Base-by-base conservation (phyloP, 2,329 filamentous ascomycete species). In the Aspergillus proliferans region DNA sequence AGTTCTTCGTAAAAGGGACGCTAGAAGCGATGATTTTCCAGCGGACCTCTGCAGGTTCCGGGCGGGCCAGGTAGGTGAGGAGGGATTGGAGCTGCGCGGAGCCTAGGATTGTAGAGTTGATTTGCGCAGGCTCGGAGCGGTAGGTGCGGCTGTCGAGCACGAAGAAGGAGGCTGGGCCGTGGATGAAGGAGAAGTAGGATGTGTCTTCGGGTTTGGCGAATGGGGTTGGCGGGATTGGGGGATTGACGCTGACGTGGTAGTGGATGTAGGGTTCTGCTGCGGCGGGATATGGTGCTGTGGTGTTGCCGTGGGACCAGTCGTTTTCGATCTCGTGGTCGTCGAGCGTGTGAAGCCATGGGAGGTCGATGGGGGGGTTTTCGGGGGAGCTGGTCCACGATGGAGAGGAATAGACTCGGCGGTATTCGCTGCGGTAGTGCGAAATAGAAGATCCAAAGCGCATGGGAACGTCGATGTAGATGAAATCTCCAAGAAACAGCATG, bases 281-380 rank as follows among this genome's bases (percentile, higher is more conserved):
- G 0, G 86, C 81, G 2, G 78, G 70, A 64, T 92, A 96, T 0
- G 95, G 80, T 5, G 88, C 87, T 0, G 88, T 90, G 12, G 81
- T 85, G 64, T 92, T 93, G 15, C 80, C 77, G 51, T 86, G 83
- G 26, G 69, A 68, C 90, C 91, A 97, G 70, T 97, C 93, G 59
- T 98, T 97, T 4, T 81, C 81, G 53, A 98, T 96, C 65, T 98
- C 93, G 62, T 98, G 93, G 65, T 98, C 93, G 63, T 98, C 93
- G 6, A 96, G 80, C 2, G 95, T 91, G 63, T 98, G 93, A 41
- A 97, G 88, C 93, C 93, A 98, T 59, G 91, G 94, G n/a, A 97
- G 75, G 45, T 68, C 59, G 21, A 69, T 64, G 21, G 67, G 62
- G 48, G 89, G 84, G 57, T 86, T 78, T 1, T 83, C 83, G 9